Evolutionary conservation across 1,139 yeast species (phyloP).

Genomic region (Zygosaccharomyces pseudobailii): DNA sequence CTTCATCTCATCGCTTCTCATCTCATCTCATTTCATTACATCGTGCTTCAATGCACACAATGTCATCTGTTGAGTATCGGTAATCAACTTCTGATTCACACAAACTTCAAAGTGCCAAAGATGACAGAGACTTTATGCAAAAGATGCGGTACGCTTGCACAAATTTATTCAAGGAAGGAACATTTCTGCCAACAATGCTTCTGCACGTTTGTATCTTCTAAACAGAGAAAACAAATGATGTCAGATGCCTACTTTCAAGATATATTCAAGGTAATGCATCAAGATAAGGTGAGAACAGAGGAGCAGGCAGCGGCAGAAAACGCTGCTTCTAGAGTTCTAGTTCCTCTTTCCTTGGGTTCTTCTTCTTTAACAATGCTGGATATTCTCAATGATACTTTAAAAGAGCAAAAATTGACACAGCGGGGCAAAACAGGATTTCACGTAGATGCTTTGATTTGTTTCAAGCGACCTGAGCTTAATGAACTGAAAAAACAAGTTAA

Average conservation of each 20-base stretch:
- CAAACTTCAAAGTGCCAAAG: not conserved
- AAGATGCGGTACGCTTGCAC: conserved; percentile 53
- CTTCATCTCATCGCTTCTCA: conserved; percentile 8
- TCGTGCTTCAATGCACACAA: not conserved
- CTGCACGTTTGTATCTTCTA: conserved; percentile 63
- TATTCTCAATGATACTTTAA: conserved; percentile 53
- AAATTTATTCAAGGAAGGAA: conserved; percentile 61
- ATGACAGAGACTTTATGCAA: conserved; percentile 17
- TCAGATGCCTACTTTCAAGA: conserved; percentile 64
- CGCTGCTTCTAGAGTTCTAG: conserved; percentile 40
- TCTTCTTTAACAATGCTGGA: conserved; percentile 68
- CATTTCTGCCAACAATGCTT: conserved; percentile 69
- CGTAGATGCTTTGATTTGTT: conserved; percentile 45
- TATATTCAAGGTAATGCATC: conserved; percentile 43
- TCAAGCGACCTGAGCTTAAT: conserved; percentile 14
- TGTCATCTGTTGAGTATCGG: no score
- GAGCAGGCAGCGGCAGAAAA: conserved; percentile 24
- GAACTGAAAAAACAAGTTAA: conserved; percentile 26
- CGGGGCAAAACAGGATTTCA: conserved; percentile 67
- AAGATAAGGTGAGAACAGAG: conserved; percentile 30
- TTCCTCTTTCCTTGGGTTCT: conserved; percentile 61
- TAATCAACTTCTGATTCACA: no score
- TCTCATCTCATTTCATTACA: not conserved
- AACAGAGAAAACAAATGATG: conserved; percentile 81
- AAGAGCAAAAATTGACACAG: conserved; percentile 56